Evolutionary conservation across 257 asterid genomes (phyloP).

Genomic region (Solanum etuberosum): DNA sequence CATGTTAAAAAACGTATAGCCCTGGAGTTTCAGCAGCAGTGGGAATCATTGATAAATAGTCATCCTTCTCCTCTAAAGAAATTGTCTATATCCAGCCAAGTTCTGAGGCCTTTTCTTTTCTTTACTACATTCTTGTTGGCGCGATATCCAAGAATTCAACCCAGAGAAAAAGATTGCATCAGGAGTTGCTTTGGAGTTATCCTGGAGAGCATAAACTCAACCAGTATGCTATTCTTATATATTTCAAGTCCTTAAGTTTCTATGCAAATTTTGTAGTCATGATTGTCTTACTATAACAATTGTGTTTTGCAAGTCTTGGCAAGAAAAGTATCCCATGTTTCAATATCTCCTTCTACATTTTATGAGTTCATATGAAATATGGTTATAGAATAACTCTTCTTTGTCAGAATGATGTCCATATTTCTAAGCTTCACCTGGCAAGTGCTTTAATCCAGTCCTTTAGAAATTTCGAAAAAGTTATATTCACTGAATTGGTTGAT

Average conservation of each 20-base stretch:
- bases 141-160: conserved; percentile 35
- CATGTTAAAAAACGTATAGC: conserved; percentile 34
- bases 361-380: not conserved
- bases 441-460: too few relatives aligned
- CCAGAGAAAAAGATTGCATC: conserved; percentile 54
- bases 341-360: not conserved
- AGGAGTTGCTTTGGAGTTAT: conserved; percentile 55
- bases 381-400: not conserved
- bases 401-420: not conserved
- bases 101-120: conserved; percentile 80
- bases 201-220: conserved; percentile 52
- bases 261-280: not conserved
- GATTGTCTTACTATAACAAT: not conserved
- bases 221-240: conserved; percentile 31
- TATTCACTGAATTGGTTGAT: too few relatives aligned
- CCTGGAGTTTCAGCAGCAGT: conserved; percentile 53
- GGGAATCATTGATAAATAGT: conserved; percentile 50
- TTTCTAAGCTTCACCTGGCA: too few relatives aligned
- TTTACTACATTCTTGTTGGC: conserved; percentile 44
- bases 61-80: conserved; percentile 22
- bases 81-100: conserved; percentile 30
- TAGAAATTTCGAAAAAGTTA: too few relatives aligned
- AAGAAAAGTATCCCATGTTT: not conserved
- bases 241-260: not conserved
- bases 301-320: not conserved